Base-by-base conservation (phyloP, 148 eudicot genomes). In the Hydrangea macrophylla region DNA sequence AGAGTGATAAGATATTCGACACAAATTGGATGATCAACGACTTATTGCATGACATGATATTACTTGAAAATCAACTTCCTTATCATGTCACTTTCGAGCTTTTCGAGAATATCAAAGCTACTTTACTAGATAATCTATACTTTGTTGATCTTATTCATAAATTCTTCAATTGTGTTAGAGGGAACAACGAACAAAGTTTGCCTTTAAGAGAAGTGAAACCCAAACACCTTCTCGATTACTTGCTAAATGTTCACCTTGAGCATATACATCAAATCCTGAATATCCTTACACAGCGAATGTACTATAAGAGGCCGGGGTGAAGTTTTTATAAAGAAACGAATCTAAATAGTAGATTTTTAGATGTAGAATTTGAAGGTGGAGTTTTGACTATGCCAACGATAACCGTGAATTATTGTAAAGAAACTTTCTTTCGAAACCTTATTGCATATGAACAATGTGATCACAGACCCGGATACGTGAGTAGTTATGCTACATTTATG, bases 381-480 rank as follows among this genome's bases (percentile, higher is more conserved):
- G n/a, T n/a, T n/a, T n/a, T n/a, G n/a, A n/a, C n/a, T n/a, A n/a
- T n/a, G n/a, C n/a, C n/a, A 10, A 18, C 26, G 11, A 6, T 42
- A 8, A 64, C 67, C 9, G 55, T 64, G 1, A 64, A 64, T 22
- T 54, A 64, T 11, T 13, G 6, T 9, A 64, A 54, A 12, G 67
- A 64, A 28, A 64, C 67, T 9, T 64, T 64, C 11, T 64, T 64
- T 36, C 20, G 67, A 18, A 64, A n/a, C n/a, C n/a, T n/a, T n/a
- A n/a, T n/a, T n/a, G n/a, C n/a, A n/a, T n/a, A n/a, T n/a, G n/a
- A n/a, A n/a, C n/a, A n/a, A n/a, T n/a, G n/a, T n/a, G n/a, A n/a
- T n/a, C n/a, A n/a, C n/a, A n/a, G n/a, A n/a, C n/a, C n/a, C n/a
- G n/a, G n/a, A n/a, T n/a, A n/a, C n/a, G n/a, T n/a, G n/a, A n/a